These are phyloP conservation scores for Grosmannia clavigera DNA, from an alignment of 2,329 filamentous ascomycete species.

Conservation along the genomic window DNA sequence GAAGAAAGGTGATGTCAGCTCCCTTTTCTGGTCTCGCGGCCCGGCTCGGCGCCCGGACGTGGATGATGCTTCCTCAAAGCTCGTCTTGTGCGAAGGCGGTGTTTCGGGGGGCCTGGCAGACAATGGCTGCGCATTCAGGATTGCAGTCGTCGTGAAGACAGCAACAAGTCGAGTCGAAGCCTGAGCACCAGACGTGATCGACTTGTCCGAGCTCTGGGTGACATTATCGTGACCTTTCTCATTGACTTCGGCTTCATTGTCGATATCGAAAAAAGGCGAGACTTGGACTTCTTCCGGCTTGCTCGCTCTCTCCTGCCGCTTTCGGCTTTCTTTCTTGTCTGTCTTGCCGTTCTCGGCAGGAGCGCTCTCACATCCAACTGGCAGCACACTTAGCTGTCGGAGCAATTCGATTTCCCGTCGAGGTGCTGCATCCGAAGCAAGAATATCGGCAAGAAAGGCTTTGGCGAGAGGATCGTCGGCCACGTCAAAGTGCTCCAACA, in stretches of 20 bases:
- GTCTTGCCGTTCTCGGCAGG: background rate
- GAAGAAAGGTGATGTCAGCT: background rate
- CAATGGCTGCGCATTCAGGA: background rate
- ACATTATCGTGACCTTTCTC: background rate
- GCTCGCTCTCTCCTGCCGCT: background rate
- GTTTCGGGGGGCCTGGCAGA: background rate
- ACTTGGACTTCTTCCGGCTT: background rate
- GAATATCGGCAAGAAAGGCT: constrained; percentile 7
- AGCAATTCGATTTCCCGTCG: constrained; percentile 6
- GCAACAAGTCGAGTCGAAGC: background rate
- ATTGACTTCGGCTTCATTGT: background rate
- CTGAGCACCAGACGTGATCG: background rate
- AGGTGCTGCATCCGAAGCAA: constrained; percentile 6
- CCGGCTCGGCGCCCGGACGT: background rate
- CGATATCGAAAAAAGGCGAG: background rate
- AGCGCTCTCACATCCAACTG: background rate
- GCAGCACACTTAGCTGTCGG: background rate
- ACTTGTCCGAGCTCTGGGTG: no score
- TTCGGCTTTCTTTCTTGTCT: background rate
- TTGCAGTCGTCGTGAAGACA: background rate
- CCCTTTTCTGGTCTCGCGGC: background rate
- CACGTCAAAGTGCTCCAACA: constrained; percentile 7
- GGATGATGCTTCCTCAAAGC: background rate
- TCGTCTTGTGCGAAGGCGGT: background rate
- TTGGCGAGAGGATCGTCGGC: constrained; percentile 6